phyloP scores from a whole-genome alignment of 1,284 basidiomycete species.

The Rhodotorula sp. region DNA sequence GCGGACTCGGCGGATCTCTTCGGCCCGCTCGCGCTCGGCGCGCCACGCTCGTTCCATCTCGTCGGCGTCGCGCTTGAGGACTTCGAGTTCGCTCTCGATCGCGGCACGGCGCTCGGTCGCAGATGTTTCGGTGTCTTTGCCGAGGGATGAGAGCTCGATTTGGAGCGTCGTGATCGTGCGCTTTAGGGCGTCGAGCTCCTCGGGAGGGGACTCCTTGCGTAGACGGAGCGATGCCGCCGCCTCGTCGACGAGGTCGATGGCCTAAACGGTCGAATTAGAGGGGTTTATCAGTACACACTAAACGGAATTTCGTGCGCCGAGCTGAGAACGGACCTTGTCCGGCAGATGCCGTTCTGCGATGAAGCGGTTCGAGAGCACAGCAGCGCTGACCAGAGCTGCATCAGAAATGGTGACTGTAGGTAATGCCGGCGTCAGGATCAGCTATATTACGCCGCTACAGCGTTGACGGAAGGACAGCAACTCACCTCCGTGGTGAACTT shows the following conservation, averaged over 20 bases:
- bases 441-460: slow-evolving; percentile 45
- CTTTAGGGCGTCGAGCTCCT: slow-evolving; percentile 77
- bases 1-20: slow-evolving; percentile 75
- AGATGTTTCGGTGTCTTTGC: slow-evolving; percentile 81
- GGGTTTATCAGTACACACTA: neutral
- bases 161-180: slow-evolving; percentile 80
- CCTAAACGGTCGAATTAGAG: slow-evolving; percentile 7
- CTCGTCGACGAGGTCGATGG: slow-evolving; percentile 77
- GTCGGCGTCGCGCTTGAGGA: slow-evolving; percentile 63
- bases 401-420: slow-evolving; percentile 72
- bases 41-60: slow-evolving; percentile 71
- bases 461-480: neutral
- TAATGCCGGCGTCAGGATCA: neutral
- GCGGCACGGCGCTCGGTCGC: slow-evolving; percentile 67
- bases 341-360: slow-evolving; percentile 83
- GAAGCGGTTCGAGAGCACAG: slow-evolving; percentile 78
- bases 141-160: slow-evolving; percentile 86
- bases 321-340: slow-evolving; percentile 64
- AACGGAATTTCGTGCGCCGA: too few species aligned
- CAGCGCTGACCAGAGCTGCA: slow-evolving; percentile 77
- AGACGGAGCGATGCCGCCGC: slow-evolving; percentile 83
- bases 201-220: slow-evolving; percentile 82
- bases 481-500: slow-evolving; percentile 71
- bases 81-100: slow-evolving; percentile 64
- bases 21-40: slow-evolving; percentile 70